Percentiles rank a stretch among this genome's conserved stretches.
phyloP scores from a whole-genome alignment of 2,329 filamentous ascomycete species.

The Tolypocladium inflatum region DNA sequence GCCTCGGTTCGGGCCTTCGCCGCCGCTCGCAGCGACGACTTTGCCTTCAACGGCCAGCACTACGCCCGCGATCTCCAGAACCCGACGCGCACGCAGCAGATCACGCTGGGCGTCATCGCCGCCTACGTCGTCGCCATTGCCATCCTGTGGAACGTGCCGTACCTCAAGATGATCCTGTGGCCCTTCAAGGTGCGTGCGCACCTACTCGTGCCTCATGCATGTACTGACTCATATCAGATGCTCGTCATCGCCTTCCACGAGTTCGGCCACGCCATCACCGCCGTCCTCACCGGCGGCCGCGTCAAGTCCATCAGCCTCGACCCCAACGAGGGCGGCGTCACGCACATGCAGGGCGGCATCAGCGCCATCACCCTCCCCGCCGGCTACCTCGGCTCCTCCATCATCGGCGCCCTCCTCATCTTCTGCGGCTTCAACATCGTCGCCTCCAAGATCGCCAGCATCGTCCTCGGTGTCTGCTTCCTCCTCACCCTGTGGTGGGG shows the following conservation, averaged over 20 bases:
- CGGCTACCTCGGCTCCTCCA: constrained; percentile 66
- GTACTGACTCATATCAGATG: constrained; percentile 41
- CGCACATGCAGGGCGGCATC: constrained; percentile 65
- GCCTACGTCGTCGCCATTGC: constrained; percentile 66
- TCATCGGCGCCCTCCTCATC: constrained; percentile 68
- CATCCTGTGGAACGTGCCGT: constrained; percentile 70
- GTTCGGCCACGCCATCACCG: constrained; percentile 65
- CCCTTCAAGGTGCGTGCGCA: constrained; percentile 54
- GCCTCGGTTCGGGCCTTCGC: background rate
- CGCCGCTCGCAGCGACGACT: background rate
- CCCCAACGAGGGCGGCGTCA: constrained; percentile 71
- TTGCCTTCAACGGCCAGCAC: background rate
- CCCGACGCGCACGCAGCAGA: constrained; percentile 57
- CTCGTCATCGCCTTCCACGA: constrained; percentile 78
- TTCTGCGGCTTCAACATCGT: constrained; percentile 78
- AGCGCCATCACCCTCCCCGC: constrained; percentile 64
- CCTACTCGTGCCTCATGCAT: background rate
- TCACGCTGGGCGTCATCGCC: constrained; percentile 62
- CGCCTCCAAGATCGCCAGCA: constrained; percentile 68
- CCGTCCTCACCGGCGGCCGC: constrained; percentile 60
- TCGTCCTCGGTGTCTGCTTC: constrained; percentile 65
- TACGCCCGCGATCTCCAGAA: constrained; percentile 38
- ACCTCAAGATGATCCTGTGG: constrained; percentile 66
- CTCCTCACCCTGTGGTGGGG: constrained; percentile 77
- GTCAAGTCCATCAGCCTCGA: constrained; percentile 69